These are phyloP conservation scores for Coniferiporia weirii DNA, from an alignment of 1,284 basidiomycete genomes.

Conservation along the genomic window DNA sequence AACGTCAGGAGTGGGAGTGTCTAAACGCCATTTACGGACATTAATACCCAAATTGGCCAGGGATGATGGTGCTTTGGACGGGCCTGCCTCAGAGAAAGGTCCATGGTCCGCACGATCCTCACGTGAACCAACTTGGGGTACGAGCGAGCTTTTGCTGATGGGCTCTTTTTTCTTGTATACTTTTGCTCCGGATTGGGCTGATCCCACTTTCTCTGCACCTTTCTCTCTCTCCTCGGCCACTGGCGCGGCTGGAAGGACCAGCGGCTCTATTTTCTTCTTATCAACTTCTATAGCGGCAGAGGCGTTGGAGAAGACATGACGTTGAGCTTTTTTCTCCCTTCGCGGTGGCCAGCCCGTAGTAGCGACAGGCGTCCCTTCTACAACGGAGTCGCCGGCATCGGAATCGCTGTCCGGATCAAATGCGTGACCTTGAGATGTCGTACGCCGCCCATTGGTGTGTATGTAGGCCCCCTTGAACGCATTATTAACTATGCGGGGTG, in stretches of 20 bases:
- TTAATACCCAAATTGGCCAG: not conserved
- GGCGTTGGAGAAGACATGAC: not conserved
- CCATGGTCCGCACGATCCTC: not conserved
- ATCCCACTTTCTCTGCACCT: not conserved
- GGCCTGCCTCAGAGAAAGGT: not conserved
- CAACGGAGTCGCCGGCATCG: not conserved
- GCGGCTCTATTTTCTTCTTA: not conserved
- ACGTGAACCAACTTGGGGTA: no score
- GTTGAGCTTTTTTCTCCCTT: not conserved
- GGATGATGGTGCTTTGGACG: not conserved
- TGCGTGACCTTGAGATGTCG: not conserved
- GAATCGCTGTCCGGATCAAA: conserved; percentile 1
- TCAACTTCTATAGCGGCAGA: not conserved
- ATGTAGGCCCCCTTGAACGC: not conserved
- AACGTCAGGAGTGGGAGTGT: not conserved
- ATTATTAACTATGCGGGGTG: conserved; percentile 1
- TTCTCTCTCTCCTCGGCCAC: not conserved
- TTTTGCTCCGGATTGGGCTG: not conserved
- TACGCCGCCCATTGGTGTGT: not conserved
- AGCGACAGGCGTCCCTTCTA: not conserved
- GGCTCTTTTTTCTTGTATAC: not conserved
- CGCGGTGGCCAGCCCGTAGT: conserved; percentile 3
- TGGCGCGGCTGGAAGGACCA: not conserved
- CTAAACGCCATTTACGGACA: conserved; percentile 2
- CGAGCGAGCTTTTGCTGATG: not conserved